A percentile compares a stretch with the other conserved stretches of the same genome.
phyloP scores from a whole-genome alignment of 1,284 basidiomycete genomes.

The Filobasidium uniguttulatum region DNA sequence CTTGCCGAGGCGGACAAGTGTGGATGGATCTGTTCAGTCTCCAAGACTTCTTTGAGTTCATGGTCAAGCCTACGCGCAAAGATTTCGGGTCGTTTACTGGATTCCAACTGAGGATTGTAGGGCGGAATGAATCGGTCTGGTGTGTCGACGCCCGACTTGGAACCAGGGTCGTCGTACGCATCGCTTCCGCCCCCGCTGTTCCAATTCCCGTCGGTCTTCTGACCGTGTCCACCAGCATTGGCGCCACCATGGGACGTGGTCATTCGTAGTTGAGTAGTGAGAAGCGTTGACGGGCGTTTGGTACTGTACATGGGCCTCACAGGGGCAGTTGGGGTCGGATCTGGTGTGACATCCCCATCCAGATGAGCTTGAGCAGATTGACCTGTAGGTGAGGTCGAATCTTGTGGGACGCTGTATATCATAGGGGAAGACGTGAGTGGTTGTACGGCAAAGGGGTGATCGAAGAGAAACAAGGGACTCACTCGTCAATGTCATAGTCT shows the following conservation, averaged over 20 bases:
- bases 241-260: no score
- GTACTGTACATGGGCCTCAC: constrained; percentile 23
- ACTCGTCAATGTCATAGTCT: constrained; percentile 81
- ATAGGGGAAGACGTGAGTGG: neutral
- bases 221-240: neutral
- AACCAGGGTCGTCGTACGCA: constrained; percentile 1
- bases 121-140: constrained; percentile 62
- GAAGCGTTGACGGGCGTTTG: constrained; percentile 9
- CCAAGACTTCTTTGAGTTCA: constrained; percentile 3
- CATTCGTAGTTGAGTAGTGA: neutral
- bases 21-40: neutral
- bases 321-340: no score
- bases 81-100: neutral
- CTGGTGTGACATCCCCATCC: no score
- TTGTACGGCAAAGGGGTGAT: neutral
- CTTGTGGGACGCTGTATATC: constrained; percentile 18
- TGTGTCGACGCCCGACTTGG: constrained; percentile 48
- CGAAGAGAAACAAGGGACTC: constrained; percentile 40
- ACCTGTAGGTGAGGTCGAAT: constrained; percentile 21
- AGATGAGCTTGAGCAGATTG: no score
- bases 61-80: constrained; percentile 4
- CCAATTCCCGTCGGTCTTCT: no score
- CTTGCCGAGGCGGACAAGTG: no score
- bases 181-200: neutral
- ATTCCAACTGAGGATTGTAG: constrained; percentile 45